Evolutionary conservation across 176 grass and related monocot species (phyloP).

Genomic region (Musa itinerans): DNA sequence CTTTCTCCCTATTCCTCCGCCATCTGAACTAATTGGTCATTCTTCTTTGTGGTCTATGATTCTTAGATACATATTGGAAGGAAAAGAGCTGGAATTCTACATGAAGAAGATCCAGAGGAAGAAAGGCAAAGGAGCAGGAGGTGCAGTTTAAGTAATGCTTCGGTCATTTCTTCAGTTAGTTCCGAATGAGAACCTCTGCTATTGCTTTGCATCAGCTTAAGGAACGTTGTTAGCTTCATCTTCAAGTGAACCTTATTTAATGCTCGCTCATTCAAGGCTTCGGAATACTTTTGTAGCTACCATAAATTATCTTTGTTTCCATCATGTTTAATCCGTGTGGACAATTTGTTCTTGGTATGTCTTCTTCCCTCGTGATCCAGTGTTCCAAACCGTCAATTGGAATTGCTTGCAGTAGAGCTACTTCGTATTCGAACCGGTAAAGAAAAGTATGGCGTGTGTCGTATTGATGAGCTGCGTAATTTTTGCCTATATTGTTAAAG

Average conservation of each 20-base stretch:
- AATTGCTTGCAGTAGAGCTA: no score
- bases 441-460: no score
- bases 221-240: neutral
- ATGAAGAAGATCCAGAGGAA: constrained; percentile 88
- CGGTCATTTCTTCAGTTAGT: neutral
- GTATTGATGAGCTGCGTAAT: no score
- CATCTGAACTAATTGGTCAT: no score
- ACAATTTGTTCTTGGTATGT: no score
- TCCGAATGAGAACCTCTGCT: neutral
- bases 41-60: neutral
- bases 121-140: constrained; percentile 71
- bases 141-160: neutral
- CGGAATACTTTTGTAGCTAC: neutral
- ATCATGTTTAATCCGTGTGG: no score
- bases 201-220: neutral
- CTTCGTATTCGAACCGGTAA: no score
- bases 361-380: no score
- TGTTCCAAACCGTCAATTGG: no score
- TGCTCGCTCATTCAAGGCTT: neutral
- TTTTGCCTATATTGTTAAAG: no score
- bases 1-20: no score
- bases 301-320: no score
- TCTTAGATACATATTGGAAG: constrained; percentile 73
- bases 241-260: neutral
- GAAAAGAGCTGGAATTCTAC: constrained; percentile 86